These are phyloP conservation scores for Cyclotella choctawhatcheeana DNA, from an alignment of 108 stramenopile species.

Conservation along the genomic window DNA sequence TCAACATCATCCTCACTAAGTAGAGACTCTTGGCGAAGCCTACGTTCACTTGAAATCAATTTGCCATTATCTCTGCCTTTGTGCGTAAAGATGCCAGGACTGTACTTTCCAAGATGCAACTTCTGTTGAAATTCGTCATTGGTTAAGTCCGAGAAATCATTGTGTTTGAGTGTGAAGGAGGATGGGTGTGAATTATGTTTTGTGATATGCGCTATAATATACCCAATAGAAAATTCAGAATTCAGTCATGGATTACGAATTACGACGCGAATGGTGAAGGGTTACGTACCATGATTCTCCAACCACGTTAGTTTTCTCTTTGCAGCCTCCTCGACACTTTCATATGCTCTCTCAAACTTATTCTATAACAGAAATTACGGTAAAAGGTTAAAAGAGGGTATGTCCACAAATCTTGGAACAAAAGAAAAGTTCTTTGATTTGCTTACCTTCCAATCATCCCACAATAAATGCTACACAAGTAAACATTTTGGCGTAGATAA, in stretches of 20 bases:
- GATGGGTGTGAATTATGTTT: constrained; percentile 34
- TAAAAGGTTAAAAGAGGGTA: too few species aligned
- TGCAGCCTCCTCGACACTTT: constrained; percentile 19
- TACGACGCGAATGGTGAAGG: neutral
- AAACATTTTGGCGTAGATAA: too few species aligned
- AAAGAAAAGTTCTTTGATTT: too few species aligned
- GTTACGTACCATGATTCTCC: constrained; percentile 29
- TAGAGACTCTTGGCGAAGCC: neutral
- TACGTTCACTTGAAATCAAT: constrained; percentile 18
- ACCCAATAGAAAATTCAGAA: neutral
- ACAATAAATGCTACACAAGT: constrained; percentile 9
- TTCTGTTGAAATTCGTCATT: constrained; percentile 79
- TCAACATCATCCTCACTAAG: constrained; percentile 21
- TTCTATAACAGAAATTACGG: too few species aligned
- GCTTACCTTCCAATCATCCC: constrained; percentile 35
- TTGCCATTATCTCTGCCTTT: constrained; percentile 12
- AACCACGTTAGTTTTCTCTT: constrained; percentile 37
- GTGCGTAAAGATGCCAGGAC: constrained; percentile 30
- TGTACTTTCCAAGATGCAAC: constrained; percentile 69
- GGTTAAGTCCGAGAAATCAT: constrained; percentile 90
- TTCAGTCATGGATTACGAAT: neutral
- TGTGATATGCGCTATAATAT: constrained; percentile 7
- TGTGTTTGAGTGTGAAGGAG: constrained; percentile 81
- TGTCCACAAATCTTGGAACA: too few species aligned
- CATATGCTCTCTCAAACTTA: constrained; percentile 14